Evolutionary conservation across 2,329 filamentous ascomycete species (phyloP).

Genomic region (Furcasterigmium sp.): DNA sequence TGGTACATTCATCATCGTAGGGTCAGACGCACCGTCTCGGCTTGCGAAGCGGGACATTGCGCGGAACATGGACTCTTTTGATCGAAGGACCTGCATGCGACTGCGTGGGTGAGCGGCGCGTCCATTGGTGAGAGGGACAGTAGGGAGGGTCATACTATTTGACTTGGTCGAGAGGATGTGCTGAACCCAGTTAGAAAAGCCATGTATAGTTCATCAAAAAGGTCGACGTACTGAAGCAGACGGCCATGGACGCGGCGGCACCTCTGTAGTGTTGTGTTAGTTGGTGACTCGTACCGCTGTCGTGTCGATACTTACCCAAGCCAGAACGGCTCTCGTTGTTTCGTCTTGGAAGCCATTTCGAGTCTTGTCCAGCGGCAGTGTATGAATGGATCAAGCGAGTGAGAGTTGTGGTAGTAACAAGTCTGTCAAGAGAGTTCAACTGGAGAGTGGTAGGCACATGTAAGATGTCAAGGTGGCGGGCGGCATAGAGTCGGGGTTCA

Average conservation of each 20-base stretch:
- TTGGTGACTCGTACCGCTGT: too few species aligned
- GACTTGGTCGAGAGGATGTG: slow-evolving; percentile 38
- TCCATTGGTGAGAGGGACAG: not conserved
- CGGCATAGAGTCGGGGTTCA: too few species aligned
- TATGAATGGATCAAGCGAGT: too few species aligned
- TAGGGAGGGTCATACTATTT: slow-evolving; percentile 33
- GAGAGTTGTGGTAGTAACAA: too few species aligned
- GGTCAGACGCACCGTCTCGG: slow-evolving; percentile 26
- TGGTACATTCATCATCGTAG: not conserved
- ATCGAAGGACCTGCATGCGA: slow-evolving; percentile 38
- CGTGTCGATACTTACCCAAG: slow-evolving; percentile 27
- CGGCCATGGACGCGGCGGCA: slow-evolving; percentile 37
- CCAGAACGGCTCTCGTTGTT: slow-evolving; percentile 37
- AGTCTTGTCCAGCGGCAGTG: too few species aligned
- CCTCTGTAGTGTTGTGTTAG: slow-evolving; percentile 20
- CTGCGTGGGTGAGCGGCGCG: slow-evolving; percentile 14
- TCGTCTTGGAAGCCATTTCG: slow-evolving; percentile 8
- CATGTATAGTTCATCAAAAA: not conserved
- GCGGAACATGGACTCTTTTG: slow-evolving; percentile 31
- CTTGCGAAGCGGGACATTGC: slow-evolving; percentile 30
- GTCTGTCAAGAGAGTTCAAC: too few species aligned
- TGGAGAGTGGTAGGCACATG: too few species aligned
- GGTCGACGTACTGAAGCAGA: slow-evolving; percentile 33
- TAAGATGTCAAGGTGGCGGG: too few species aligned
- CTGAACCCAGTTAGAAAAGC: slow-evolving; percentile 11